Base-by-base conservation (phyloP, 257 asterid genomes). In the Scutellaria galericulata region DNA sequence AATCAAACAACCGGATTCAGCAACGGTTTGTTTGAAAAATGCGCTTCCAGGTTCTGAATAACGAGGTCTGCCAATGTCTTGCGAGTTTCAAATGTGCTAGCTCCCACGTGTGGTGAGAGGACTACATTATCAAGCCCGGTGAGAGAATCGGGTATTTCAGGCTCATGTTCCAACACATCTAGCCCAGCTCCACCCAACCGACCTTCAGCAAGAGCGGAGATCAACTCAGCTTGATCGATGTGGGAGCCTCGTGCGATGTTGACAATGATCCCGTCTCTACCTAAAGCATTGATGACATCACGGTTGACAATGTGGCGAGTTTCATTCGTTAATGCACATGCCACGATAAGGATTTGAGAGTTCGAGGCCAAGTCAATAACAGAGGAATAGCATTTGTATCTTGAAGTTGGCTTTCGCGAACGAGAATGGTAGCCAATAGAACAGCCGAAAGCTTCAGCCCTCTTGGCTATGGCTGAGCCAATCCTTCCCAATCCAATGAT, bases 361-460 rank as follows among this genome's bases (percentile, higher is more conserved):
- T 86, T 64, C 6, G 75, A 52, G 37, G 95, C 95, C 58, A 90
- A 76, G 22, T 86, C 90, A 13, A 59, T 7, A 9, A 81, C 87
- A 27, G 61, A 53, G 13, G 92, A n/a, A 41, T 83, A 83, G 58
- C 76, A 83, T 65, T 71, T 83, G 81, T 89, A 84, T n/a, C 31
- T 71, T 47, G 79, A 67, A 53, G 75, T 62, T 9, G 78, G 77
- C 79, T 91, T 91, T 15, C 24, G 74, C 2, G 92, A 72, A 60
- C 90, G 83, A 3, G 97, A 88, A 64, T 80, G 68, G 80, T 88
- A 90, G 54, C 86, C 71, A 24, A 91, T 71, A 24, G 78, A 50
- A 74, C 97, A 91, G 27, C 87, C 89, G 59, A 91, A 91, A 71
- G 87, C 97, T 83, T 81, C 87, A 22, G 87, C 96, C 75, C 96